Conservation (phyloP, 768 basidiomycete genomes). For the Rhodotorula paludigena region DNA sequence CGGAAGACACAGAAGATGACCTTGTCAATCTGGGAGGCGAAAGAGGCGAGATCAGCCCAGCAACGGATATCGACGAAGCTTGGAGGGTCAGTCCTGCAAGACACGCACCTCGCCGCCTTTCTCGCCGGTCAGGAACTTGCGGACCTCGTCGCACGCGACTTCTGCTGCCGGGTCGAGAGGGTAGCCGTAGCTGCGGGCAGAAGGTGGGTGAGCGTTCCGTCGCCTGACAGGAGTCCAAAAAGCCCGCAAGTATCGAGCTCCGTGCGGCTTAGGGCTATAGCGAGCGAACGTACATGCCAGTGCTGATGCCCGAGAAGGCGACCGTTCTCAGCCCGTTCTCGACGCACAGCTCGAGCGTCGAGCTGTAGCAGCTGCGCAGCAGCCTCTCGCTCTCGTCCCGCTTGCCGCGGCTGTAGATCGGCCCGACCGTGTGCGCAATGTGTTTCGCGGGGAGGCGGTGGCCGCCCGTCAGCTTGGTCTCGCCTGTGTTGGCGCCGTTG, state of each 20-base stretch:
- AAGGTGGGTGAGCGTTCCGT: too few species aligned
- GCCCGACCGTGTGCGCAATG: conserved; percentile 34
- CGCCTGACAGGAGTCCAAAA: too few species aligned
- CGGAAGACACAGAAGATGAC: conserved; percentile 35
- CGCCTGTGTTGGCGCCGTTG: conserved; percentile 30
- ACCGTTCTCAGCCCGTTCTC: conserved; percentile 22
- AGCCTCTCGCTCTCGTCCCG: background rate
- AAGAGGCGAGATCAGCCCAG: background rate
- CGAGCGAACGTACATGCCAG: conserved; percentile 13
- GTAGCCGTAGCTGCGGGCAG: conserved; percentile 29
- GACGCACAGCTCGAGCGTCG: conserved; percentile 25
- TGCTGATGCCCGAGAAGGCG: conserved; percentile 32
- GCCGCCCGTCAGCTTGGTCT: conserved; percentile 30
- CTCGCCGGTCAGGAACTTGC: conserved; percentile 17
- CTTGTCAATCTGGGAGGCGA: conserved; percentile 21
- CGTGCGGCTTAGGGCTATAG: too few species aligned
- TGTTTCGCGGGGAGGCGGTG: conserved; percentile 12
- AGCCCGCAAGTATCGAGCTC: too few species aligned
- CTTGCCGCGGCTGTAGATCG: conserved; percentile 2
- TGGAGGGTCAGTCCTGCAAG: background rate
- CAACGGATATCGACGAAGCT: too few species aligned
- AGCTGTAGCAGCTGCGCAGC: conserved; percentile 27
- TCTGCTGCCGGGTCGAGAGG: conserved; percentile 25
- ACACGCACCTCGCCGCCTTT: conserved; percentile 17
- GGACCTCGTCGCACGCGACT: conserved; percentile 29